phyloP scores from a whole-genome alignment of 768 basidiomycete genomes.

The Suillus decipiens region DNA sequence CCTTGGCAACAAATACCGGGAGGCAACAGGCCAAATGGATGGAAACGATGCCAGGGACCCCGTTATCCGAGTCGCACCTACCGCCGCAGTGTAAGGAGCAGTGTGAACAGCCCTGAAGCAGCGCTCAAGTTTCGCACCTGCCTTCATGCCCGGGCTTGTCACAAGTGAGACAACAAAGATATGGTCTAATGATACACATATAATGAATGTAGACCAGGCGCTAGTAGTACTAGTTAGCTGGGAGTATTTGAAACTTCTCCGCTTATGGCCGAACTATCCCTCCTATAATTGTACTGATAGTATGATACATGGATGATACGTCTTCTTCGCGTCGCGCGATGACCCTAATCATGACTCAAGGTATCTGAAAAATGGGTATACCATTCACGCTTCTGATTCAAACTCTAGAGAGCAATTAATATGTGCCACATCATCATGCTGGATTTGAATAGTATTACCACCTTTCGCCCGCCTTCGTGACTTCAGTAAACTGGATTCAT shows the following conservation, averaged over 20 bases:
- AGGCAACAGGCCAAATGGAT: not conserved
- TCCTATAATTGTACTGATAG: not conserved
- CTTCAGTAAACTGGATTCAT: too few species aligned
- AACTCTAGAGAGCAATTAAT: not conserved
- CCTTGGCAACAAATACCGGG: not conserved
- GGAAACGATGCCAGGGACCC: conserved; percentile 5
- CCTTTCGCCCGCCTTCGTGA: too few species aligned
- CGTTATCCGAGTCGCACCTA: conserved; percentile 1
- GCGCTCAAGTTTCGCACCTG: not conserved
- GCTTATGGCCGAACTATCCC: not conserved
- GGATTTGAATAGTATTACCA: not conserved
- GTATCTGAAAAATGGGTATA: not conserved
- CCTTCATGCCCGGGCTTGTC: conserved; percentile 3
- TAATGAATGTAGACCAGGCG: not conserved
- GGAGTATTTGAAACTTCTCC: not conserved
- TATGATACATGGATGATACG: too few species aligned
- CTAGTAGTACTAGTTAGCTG: too few species aligned
- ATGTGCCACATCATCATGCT: not conserved
- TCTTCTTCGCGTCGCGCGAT: too few species aligned
- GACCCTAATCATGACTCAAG: not conserved
- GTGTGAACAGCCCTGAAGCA: conserved; percentile 7
- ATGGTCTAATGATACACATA: not conserved
- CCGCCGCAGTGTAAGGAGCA: not conserved
- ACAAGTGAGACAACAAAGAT: not conserved
- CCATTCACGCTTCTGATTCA: not conserved